phyloP scores from a whole-genome alignment of 2,329 filamentous ascomycete genomes.

The Dendryphion nanum region DNA sequence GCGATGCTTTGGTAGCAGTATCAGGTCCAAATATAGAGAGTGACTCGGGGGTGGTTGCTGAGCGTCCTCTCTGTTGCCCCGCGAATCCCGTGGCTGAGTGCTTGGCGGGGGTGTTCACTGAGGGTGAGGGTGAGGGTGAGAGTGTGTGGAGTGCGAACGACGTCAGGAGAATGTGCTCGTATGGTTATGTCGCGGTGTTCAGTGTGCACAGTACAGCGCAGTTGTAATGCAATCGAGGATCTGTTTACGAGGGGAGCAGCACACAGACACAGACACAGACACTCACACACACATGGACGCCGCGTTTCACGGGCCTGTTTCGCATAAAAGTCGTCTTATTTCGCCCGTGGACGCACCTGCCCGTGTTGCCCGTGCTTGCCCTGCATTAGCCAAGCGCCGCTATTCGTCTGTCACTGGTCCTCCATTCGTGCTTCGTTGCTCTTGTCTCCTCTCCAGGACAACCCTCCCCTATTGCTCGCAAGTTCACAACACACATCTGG shows the following conservation, averaged over 20 bases:
- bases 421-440: slow-evolving; percentile 6
- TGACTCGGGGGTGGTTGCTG: not conserved
- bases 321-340: slow-evolving; percentile 5
- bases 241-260: slow-evolving; percentile 1
- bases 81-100: not conserved
- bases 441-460: not conserved
- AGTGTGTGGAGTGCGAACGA: not conserved
- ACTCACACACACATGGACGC: not conserved
- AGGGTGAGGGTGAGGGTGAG: not conserved
- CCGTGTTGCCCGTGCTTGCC: not conserved
- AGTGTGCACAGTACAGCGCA: not conserved
- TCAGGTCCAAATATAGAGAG: slow-evolving; percentile 4
- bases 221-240: not conserved
- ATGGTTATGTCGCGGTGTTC: not conserved
- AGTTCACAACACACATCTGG: too few species aligned
- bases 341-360: not conserved
- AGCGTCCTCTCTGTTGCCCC: not conserved
- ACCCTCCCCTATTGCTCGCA: too few species aligned
- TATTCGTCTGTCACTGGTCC: not conserved
- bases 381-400: slow-evolving; percentile 1
- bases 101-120: not conserved
- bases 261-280: not conserved
- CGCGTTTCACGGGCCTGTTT: slow-evolving; percentile 1
- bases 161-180: not conserved
- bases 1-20: slow-evolving; percentile 1